phyloP scores from a whole-genome alignment of 768 basidiomycete genomes.

The Leccinum uliginosum region DNA sequence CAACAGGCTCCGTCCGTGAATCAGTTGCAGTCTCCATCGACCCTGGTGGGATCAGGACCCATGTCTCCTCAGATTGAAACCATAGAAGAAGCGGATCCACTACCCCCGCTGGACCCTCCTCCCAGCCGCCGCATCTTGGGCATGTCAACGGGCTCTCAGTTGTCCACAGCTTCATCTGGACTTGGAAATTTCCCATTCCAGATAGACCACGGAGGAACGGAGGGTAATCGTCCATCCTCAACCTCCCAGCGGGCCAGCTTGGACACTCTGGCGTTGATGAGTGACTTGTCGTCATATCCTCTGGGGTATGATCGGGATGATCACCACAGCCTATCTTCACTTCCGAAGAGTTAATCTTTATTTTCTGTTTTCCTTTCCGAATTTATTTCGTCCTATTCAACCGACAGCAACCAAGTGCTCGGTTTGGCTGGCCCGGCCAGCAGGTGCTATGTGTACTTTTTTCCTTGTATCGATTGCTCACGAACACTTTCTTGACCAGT shows the following conservation, averaged over 20 bases:
- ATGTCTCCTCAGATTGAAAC: conserved; percentile 7
- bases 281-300: conserved; percentile 79
- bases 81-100: conserved; percentile 33
- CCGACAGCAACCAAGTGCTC: conserved; percentile 8
- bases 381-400: conserved; percentile 6
- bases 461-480: conserved; percentile 23
- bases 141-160: conserved; percentile 70
- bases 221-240: conserved; percentile 31
- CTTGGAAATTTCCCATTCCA: conserved; percentile 85
- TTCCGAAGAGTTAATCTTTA: conserved; percentile 25
- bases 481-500: conserved; percentile 14
- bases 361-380: neutral
- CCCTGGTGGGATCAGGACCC: neutral
- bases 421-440: conserved; percentile 28
- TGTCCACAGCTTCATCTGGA: conserved; percentile 77
- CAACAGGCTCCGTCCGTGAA: conserved; percentile 47
- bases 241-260: conserved; percentile 67
- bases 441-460: conserved; percentile 25
- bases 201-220: conserved; percentile 58
- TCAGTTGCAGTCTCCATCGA: conserved; percentile 6
- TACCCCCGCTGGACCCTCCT: conserved; percentile 38
- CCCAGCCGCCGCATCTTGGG: conserved; percentile 62
- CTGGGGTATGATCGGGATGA: conserved; percentile 59
- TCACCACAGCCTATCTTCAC: conserved; percentile 21
- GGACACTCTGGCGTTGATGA: conserved; percentile 80